Base-by-base conservation (phyloP, 352 stramenopile genomes). In the Albugo candida region DNA sequence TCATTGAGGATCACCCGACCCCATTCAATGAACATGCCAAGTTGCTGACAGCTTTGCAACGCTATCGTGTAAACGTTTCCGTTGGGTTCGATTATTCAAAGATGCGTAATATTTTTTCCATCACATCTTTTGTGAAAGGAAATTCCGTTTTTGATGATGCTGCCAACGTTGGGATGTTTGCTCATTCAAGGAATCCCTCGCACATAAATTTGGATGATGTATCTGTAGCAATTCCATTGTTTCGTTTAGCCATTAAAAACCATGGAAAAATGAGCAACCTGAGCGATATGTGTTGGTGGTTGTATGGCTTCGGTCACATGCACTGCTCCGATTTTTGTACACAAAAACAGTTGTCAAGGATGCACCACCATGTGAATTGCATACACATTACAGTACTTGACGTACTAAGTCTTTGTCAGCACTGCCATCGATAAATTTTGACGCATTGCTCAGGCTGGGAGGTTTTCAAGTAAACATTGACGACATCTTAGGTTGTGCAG, bases 41-140 rank as follows among this genome's bases (percentile, higher is more conserved):
- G 24, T 8, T 31, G 24, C 24, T 31, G 24, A 46, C 70, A 86
- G 47, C 60, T 78, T 51, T 72, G 67, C 16, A 89, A 59, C 11
- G 72, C 76, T 13, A 79, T 42, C 49, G 76, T 49, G 54, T 87
- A 89, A 18, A 81, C 65, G 45, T 71, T 59, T 17, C 74, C 77
- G 37, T 77, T 85, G 10, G 77, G 77, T 17, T 79, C 75, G 48
- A 89, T 61, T 48, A 85, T 83, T 8, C 17, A 8, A 10, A 24
- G 3, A 24, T 24, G 20, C 38, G 38, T 8, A 24, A 19, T 24
- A 43, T 3, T 8, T 10, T 24, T 43, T 24, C 38, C 17, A 24
- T 43, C 20, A 24, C 38, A 43, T 43, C 38, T 19, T 24, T 24
- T 24, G 3, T 3, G 20, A 43, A 24, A 8, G 38, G 3, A 8